Conservation (phyloP, 139 green algal genomes). For the Tetradesmus obliquus region DNA sequence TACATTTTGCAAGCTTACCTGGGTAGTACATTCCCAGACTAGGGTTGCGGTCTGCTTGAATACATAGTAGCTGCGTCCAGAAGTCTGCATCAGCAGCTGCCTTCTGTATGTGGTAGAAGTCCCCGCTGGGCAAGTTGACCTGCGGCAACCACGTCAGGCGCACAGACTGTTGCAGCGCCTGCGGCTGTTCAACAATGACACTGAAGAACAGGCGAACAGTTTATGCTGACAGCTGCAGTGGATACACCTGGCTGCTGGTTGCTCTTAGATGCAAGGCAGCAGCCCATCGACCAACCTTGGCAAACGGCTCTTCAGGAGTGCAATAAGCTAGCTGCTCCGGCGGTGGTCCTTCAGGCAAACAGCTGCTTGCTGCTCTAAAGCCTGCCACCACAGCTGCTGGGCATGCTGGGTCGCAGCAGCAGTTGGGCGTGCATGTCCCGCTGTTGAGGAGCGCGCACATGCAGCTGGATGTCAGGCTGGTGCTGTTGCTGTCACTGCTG, state of each 20-base stretch:
- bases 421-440: constrained; percentile 52
- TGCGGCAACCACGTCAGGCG: not conserved
- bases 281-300: constrained; percentile 29
- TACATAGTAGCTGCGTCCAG: constrained; percentile 63
- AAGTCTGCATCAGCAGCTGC: constrained; percentile 52
- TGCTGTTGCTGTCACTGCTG: not conserved
- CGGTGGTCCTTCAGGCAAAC: constrained; percentile 51
- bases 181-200: not conserved
- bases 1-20: constrained; percentile 15
- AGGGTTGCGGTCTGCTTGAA: constrained; percentile 57
- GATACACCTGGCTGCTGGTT: too few relatives aligned
- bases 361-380: constrained; percentile 34
- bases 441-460: constrained; percentile 51
- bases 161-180: not conserved
- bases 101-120: constrained; percentile 54
- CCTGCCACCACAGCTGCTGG: constrained; percentile 7
- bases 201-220: not conserved
- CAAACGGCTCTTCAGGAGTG: constrained; percentile 42
- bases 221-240: too few relatives aligned
- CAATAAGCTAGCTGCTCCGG: constrained; percentile 59
- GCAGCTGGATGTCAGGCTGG: constrained; percentile 60
- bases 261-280: not conserved
- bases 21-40: constrained; percentile 57
- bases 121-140: constrained; percentile 64
- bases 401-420: constrained; percentile 66